Percentiles rank a stretch among this genome's conserved stretches.
Evolutionary conservation across 192 early-diverging fungal genomes (phyloP).

Genomic region (Coemansia sp.): DNA sequence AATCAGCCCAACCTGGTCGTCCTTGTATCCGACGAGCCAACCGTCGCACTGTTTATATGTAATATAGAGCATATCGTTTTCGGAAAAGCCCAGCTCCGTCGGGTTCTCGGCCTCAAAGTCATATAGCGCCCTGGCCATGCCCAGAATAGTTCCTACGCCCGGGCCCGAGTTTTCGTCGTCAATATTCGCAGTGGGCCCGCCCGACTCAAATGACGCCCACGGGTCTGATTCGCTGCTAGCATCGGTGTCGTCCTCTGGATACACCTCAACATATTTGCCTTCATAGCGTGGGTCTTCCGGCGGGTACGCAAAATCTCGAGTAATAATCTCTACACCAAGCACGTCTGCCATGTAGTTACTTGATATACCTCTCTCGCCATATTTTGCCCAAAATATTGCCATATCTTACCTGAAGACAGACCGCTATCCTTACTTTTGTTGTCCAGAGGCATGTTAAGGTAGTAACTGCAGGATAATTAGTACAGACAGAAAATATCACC

Average conservation of each 20-base stretch:
- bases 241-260: constrained; percentile 29
- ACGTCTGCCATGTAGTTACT: not conserved
- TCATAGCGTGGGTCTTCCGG: constrained; percentile 39
- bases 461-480: not conserved
- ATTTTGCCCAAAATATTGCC: not conserved
- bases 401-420: constrained; percentile 15
- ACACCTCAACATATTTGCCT: constrained; percentile 22
- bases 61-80: constrained; percentile 65
- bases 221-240: constrained; percentile 37
- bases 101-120: constrained; percentile 73
- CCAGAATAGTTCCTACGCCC: constrained; percentile 15
- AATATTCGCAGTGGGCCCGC: constrained; percentile 21
- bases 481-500: too few relatives aligned
- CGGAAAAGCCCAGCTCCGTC: constrained; percentile 65
- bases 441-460: constrained; percentile 1
- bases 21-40: constrained; percentile 72
- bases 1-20: constrained; percentile 65
- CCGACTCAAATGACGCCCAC: constrained; percentile 41
- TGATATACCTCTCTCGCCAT: not conserved
- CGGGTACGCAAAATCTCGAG: constrained; percentile 54
- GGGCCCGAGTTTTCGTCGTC: constrained; percentile 14
- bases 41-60: constrained; percentile 71
- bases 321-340: constrained; percentile 24
- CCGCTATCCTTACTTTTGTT: not conserved
- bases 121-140: constrained; percentile 62